Base-by-base conservation (phyloP, 768 basidiomycete species). In the Tulasnella sp. region DNA sequence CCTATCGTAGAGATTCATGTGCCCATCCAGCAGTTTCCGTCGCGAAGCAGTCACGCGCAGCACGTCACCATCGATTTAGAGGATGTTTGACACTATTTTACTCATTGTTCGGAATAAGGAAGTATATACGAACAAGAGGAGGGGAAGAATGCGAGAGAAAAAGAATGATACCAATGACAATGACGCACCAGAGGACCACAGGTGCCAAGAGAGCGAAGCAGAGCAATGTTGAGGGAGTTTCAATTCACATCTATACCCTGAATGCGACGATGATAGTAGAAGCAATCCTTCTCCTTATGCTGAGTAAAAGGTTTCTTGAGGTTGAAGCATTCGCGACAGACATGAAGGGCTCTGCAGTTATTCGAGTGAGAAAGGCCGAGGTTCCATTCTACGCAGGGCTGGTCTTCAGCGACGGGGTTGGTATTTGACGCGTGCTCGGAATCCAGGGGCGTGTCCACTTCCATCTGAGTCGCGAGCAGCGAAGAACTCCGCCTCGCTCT, bases 261-360 rank as follows among this genome's bases (percentile, higher is more conserved):
- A 18, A 67, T 67, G 61, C 61, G 61, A 35, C 61, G 61, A 35
- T 67, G 61, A 67, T 67, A 67, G 61, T 67, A 67, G 29, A 26
- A 67, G 61, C 61, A 67, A 18, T 67, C 32, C 29, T 29, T 67
- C 61, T 67, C 61, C 32, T 6, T 67, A 18, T 67, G 61, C 16
- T 26, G 29, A 16, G 29, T 10, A 18, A 13, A 35, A 26, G 61
- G 32, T 23, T 35, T 26, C 26, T 29, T 29, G 10, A 67, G 32
- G 26, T 26, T 35, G 26, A 67, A 67, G 61, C 61, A 67, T 67
- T 67, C 61, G 29, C 61, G 61, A 32, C 61, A 67, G 32, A 67
- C 16, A 32, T 67, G 61, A 67, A 35, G 29, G 32, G 26, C 32
- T 26, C 26, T 13, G 32, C 61, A 67, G 32, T 26, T 26, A 3